Evolutionary conservation across 164 flowering plant species (phyloP).

Genomic region (Liriodendron chinense): DNA sequence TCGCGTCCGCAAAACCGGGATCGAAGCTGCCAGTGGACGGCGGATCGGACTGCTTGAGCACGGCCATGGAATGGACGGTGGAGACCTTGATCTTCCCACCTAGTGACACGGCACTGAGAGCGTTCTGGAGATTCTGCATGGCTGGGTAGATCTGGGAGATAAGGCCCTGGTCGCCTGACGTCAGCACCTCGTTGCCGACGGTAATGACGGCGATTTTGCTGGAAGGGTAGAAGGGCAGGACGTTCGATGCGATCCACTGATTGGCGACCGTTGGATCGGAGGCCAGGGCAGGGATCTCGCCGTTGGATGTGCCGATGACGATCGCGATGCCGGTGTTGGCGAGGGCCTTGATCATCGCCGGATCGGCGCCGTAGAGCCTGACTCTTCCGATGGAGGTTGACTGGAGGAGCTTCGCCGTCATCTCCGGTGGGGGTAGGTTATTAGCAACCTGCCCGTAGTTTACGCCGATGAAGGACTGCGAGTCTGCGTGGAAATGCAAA

Average conservation of each 20-base stretch:
- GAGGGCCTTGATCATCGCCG: slow-evolving; percentile 68
- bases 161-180: slow-evolving; percentile 44
- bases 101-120: slow-evolving; percentile 48
- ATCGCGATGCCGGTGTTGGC: slow-evolving; percentile 82
- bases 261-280: slow-evolving; percentile 65
- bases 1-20: slow-evolving; percentile 29
- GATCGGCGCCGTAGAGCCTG: slow-evolving; percentile 78
- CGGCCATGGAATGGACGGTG: slow-evolving; percentile 88
- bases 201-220: slow-evolving; percentile 66
- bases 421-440: slow-evolving; percentile 78
- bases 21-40: slow-evolving; percentile 71
- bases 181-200: slow-evolving; percentile 85
- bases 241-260: slow-evolving; percentile 72
- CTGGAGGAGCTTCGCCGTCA: slow-evolving; percentile 66
- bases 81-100: slow-evolving; percentile 82
- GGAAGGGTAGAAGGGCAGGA: slow-evolving; percentile 71
- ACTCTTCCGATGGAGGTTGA: slow-evolving; percentile 67
- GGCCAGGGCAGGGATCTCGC: slow-evolving; percentile 71
- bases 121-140: slow-evolving; percentile 73
- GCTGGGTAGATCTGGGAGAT: slow-evolving; percentile 62
- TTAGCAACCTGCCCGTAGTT: slow-evolving; percentile 91
- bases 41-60: slow-evolving; percentile 72
- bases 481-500: slow-evolving; percentile 30
- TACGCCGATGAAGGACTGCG: slow-evolving; percentile 73
- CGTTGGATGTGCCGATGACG: slow-evolving; percentile 69